Conservation (phyloP, 1,139 yeast species). For the Suhomyces anneliseae region DNA sequence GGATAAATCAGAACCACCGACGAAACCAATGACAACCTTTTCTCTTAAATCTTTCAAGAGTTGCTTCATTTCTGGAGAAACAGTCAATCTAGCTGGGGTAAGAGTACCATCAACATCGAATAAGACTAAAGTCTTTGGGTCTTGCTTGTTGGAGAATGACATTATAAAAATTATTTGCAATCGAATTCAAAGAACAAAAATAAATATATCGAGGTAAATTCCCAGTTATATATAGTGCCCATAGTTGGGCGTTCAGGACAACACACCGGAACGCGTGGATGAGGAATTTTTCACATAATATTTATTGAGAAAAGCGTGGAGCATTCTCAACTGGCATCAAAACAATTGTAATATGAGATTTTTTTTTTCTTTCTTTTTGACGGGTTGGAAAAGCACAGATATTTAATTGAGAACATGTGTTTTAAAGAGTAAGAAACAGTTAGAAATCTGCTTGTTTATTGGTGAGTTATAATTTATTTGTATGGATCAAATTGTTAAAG, state of each 20-base stretch:
- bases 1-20: conserved; percentile 94
- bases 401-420: too few species aligned
- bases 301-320: too few species aligned
- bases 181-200: conserved; percentile 4
- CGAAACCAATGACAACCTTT: conserved; percentile 94
- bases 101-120: conserved; percentile 98
- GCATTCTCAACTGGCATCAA: too few species aligned
- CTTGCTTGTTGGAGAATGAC: conserved; percentile 56
- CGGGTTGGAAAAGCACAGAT: too few species aligned
- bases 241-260: not conserved
- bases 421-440: too few species aligned
- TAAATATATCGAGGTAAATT: not conserved
- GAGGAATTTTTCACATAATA: conserved; percentile 1
- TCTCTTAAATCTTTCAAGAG: conserved; percentile 74
- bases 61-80: conserved; percentile 78
- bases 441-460: too few species aligned
- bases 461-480: too few species aligned
- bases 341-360: too few species aligned
- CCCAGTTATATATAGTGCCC: conserved; percentile 2
- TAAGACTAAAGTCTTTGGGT: conserved; percentile 66
- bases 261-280: conserved; percentile 7
- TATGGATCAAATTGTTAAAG: too few species aligned
- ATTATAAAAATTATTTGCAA: conserved; percentile 21
- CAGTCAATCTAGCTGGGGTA: conserved; percentile 89
- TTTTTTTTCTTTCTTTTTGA: too few species aligned